These are phyloP conservation scores for Athelia psychrophila DNA, from an alignment of 1,284 basidiomycete species.

Conservation along the genomic window DNA sequence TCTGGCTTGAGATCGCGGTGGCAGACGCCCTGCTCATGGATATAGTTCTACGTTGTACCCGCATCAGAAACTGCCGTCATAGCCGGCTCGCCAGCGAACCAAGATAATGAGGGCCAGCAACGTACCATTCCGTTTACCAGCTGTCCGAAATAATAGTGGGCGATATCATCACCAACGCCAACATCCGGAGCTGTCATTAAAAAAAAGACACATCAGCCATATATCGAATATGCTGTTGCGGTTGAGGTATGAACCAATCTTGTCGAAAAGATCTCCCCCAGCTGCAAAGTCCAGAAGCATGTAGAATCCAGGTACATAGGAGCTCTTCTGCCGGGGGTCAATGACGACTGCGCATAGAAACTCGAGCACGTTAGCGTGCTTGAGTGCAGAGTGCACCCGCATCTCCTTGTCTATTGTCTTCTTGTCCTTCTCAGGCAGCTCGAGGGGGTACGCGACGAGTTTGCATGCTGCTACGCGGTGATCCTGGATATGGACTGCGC, in stretches of 20 bases:
- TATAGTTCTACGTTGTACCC: slow-evolving; percentile 68
- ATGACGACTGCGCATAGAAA: slow-evolving; percentile 79
- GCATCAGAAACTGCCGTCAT: no score
- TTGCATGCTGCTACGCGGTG: slow-evolving; percentile 83
- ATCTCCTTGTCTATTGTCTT: slow-evolving; percentile 94
- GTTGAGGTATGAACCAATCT: slow-evolving; percentile 70
- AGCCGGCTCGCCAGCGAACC: no score
- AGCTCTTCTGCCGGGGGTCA: slow-evolving; percentile 57
- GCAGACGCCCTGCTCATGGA: slow-evolving; percentile 89
- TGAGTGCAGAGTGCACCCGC: slow-evolving; percentile 83
- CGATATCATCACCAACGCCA: slow-evolving; percentile 85
- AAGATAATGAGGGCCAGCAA: slow-evolving; percentile 9
- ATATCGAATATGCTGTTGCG: slow-evolving; percentile 1
- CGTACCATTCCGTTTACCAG: slow-evolving; percentile 78
- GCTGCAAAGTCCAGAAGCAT: slow-evolving; percentile 92
- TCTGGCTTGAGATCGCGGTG: slow-evolving; percentile 98
- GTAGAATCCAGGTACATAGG: slow-evolving; percentile 80
- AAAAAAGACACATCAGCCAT: slow-evolving; percentile 18
- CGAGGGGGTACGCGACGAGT: slow-evolving; percentile 60
- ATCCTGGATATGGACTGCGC: slow-evolving; percentile 68
- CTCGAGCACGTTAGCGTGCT: slow-evolving; percentile 82
- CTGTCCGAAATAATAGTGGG: slow-evolving; percentile 91
- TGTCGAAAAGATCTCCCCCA: slow-evolving; percentile 97
- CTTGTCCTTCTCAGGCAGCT: slow-evolving; percentile 61
- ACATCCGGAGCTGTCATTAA: slow-evolving; percentile 72